phyloP scores from a whole-genome alignment of 768 basidiomycete species.

The Trametes villosa region DNA sequence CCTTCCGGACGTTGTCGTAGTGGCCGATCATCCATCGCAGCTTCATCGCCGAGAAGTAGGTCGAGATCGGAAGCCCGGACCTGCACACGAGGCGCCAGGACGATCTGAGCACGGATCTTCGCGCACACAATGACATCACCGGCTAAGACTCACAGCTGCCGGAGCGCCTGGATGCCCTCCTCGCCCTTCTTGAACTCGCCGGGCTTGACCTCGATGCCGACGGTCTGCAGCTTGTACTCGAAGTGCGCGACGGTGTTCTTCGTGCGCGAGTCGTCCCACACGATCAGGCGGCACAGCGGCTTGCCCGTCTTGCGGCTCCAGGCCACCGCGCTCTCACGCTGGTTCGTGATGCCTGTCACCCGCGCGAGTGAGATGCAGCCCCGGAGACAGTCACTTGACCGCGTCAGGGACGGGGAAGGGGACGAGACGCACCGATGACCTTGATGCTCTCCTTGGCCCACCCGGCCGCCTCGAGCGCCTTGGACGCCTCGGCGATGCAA shows the following conservation, averaged over 20 bases:
- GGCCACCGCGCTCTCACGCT: constrained; percentile 92
- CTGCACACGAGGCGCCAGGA: constrained; percentile 42
- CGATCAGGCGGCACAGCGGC: constrained; percentile 86
- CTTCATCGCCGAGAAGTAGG: constrained; percentile 98
- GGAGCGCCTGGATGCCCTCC: constrained; percentile 67
- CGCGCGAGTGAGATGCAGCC: too few relatives aligned
- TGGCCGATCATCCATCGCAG: constrained; percentile 97
- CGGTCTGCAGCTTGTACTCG: constrained; percentile 68
- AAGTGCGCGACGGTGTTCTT: constrained; percentile 83
- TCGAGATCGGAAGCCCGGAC: constrained; percentile 93
- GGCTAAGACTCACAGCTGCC: constrained; percentile 58
- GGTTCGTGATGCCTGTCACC: constrained; percentile 92
- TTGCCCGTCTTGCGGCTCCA: constrained; percentile 93
- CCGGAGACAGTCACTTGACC: constrained; percentile 12
- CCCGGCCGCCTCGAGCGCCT: constrained; percentile 71
- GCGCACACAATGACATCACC: constrained; percentile 11
- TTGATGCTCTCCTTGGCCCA: constrained; percentile 84
- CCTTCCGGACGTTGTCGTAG: constrained; percentile 70
- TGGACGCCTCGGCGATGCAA: constrained; percentile 76
- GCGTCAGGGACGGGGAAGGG: too few relatives aligned
- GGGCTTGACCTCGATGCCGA: constrained; percentile 72
- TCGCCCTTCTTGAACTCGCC: constrained; percentile 73
- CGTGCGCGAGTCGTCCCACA: constrained; percentile 96
- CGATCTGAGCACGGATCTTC: constrained; percentile 20
- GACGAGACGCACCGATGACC: constrained; percentile 74